Evolutionary conservation across 352 stramenopile species (phyloP).

Genomic region (Phytophthora foliorum): DNA sequence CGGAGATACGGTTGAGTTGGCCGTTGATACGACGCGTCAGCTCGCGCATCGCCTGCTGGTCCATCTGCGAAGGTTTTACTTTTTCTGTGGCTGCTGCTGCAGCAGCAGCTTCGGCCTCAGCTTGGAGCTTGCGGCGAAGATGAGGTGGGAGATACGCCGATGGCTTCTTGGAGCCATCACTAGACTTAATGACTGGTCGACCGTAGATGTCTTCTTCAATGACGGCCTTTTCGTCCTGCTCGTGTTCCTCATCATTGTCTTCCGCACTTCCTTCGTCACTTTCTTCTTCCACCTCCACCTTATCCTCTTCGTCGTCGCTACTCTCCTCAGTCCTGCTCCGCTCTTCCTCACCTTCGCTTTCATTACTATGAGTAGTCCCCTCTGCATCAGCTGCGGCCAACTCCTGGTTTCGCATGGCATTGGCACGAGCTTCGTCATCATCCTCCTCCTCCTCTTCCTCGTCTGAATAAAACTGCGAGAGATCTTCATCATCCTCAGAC

Average conservation of each 20-base stretch:
- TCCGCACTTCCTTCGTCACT: conserved; percentile 36
- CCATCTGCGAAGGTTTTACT: conserved; percentile 63
- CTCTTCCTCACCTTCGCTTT: conserved; percentile 32
- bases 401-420: conserved; percentile 68
- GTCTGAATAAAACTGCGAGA: conserved; percentile 73
- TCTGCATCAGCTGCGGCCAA: conserved; percentile 16
- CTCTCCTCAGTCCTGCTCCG: conserved; percentile 18
- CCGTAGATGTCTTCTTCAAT: conserved; percentile 89
- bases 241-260: conserved; percentile 28
- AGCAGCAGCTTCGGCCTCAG: conserved; percentile 46
- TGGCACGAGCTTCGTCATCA: conserved; percentile 53
- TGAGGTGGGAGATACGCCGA: conserved; percentile 90
- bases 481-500: conserved; percentile 70
- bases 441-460: conserved; percentile 63
- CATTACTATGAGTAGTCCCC: conserved; percentile 7
- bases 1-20: conserved; percentile 92
- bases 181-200: conserved; percentile 67
- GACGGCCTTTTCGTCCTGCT: conserved; percentile 49
- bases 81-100: conserved; percentile 39
- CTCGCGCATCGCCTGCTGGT: conserved; percentile 77
- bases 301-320: conserved; percentile 34
- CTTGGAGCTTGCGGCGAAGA: conserved; percentile 76
- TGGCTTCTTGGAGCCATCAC: conserved; percentile 49
- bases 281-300: conserved; percentile 34
- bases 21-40: conserved; percentile 86